These are phyloP conservation scores for Immersiporthe knoxdaviesiana DNA, from an alignment of 2,329 filamentous ascomycete species.

Conservation along the genomic window DNA sequence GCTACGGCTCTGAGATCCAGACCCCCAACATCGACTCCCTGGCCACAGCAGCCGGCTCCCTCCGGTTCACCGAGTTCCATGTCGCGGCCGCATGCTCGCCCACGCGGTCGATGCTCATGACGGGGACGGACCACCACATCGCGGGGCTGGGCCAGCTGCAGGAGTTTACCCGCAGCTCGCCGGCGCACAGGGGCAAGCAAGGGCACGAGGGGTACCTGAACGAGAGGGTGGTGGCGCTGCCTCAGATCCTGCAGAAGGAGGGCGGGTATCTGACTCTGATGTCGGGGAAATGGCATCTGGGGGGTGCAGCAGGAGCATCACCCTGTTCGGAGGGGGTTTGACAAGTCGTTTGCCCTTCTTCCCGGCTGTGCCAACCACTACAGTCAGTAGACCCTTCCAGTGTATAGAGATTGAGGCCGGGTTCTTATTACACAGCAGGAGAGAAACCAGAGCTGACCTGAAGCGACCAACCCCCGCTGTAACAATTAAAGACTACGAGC, in stretches of 20 bases:
- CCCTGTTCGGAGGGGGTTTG: conserved; percentile 61
- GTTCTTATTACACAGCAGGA: not conserved
- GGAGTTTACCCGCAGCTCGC: conserved; percentile 46
- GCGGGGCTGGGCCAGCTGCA: conserved; percentile 61
- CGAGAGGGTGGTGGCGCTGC: conserved; percentile 36
- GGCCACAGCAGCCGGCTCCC: conserved; percentile 46
- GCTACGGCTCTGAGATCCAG: conserved; percentile 40
- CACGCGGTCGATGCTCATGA: conserved; percentile 68
- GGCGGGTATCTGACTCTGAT: conserved; percentile 40
- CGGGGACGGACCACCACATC: conserved; percentile 64
- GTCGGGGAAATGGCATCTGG: conserved; percentile 42
- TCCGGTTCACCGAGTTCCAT: conserved; percentile 68
- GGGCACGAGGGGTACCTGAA: conserved; percentile 41
- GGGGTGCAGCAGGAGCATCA: conserved; percentile 59
- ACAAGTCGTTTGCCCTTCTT: conserved; percentile 61
- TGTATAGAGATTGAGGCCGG: not conserved
- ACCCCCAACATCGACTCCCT: conserved; percentile 39
- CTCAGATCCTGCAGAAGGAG: conserved; percentile 38
- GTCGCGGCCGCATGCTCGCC: conserved; percentile 68
- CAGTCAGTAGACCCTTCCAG: no score
- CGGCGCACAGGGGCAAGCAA: conserved; percentile 27
- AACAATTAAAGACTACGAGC: conserved; percentile 47
- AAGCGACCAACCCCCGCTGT: conserved; percentile 31
- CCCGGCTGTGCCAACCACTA: conserved; percentile 63
- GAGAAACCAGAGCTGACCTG: not conserved